Evolutionary conservation across 2,329 filamentous ascomycete genomes (phyloP), one percentile per base, ranked within the genome.

Genomic region (Penicillium hordei): DNA sequence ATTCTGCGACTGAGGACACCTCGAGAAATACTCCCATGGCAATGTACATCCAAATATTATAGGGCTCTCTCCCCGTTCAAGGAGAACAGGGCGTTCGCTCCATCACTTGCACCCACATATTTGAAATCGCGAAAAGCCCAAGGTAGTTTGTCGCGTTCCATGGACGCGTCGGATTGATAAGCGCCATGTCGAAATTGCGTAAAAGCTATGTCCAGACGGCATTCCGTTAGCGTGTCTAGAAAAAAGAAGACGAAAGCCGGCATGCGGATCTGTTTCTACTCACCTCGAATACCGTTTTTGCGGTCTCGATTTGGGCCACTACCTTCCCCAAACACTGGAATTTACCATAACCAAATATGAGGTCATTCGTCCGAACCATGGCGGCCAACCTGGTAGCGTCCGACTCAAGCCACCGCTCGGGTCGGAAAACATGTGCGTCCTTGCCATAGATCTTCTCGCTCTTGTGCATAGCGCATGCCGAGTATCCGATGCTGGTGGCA

Each of bases 51-150:
- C 1, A 1, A 1, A 38, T 38, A 43, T n/a, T 25, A 3, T 4
- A 43, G 15, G n/a, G 17, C 13, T 27, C 12, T 46, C 23, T 21
- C n/a, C 21, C n/a, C 21, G 2, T 2, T 45, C 17, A 54, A 9
- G 25, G 25, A 40, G 27, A 54, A 48, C 3, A 39, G 23, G 21
- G 15, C 27, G 23, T 39, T 55, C 56, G 55, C 39, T 61, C 53
- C 10, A n/a, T 60, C 15, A 64, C 53, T 45, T 62, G 62, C 3
- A 60, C 60, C 58, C 55, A 61, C 62, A 62, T 62, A 54, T 64
- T 42, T 19, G 62, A 62, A 17, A 64, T 61, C 1, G 60, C 50
- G 33, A 62, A 64, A 45, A 62, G 55, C 12, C 60, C 62, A 21
- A 62, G 60, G 27, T 57, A 55, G n/a, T 64, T 64, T 21, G 38